Percentiles rank a stretch among this genome's conserved stretches.
phyloP scores from a whole-genome alignment of 2,329 filamentous ascomycete genomes.

The Penicillium sp. region DNA sequence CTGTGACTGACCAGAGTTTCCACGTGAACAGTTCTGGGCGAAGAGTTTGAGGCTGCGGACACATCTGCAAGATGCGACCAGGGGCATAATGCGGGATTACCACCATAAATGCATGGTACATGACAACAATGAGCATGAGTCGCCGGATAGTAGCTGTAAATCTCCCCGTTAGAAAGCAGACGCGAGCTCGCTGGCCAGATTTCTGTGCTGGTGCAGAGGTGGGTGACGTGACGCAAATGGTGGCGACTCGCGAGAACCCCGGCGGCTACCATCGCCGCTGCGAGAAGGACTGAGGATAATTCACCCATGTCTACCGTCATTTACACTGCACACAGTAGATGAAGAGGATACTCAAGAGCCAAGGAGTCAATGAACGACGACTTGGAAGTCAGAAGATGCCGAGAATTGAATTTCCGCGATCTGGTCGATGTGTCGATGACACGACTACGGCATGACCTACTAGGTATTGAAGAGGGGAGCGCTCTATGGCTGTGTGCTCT shows the following conservation, averaged over 20 bases:
- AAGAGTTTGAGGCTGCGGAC: conserved; percentile 16
- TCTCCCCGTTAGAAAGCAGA: conserved; percentile 16
- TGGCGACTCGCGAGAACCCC: conserved; percentile 18
- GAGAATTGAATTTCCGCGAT: no score
- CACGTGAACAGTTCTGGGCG: conserved; percentile 21
- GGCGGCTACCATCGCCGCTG: conserved; percentile 15
- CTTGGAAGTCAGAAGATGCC: no score
- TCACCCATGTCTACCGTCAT: conserved; percentile 12
- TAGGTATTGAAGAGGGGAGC: no score
- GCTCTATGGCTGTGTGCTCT: no score
- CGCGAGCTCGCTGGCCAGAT: conserved; percentile 16
- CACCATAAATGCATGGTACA: conserved; percentile 23
- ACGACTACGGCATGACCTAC: no score
- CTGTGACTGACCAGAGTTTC: conserved; percentile 15
- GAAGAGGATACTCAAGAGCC: background rate
- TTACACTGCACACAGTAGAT: no score
- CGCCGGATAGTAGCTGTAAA: conserved; percentile 10
- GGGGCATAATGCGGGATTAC: conserved; percentile 8
- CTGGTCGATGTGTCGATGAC: no score
- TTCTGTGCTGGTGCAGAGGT: conserved; percentile 15
- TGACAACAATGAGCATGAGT: background rate
- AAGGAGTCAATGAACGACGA: no score
- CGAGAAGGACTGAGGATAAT: conserved; percentile 8
- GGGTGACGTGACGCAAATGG: conserved; percentile 23
- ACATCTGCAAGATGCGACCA: conserved; percentile 12